phyloP scores from a whole-genome alignment of 495 filamentous ascomycete genomes.

The Lepidopterella palustris region DNA sequence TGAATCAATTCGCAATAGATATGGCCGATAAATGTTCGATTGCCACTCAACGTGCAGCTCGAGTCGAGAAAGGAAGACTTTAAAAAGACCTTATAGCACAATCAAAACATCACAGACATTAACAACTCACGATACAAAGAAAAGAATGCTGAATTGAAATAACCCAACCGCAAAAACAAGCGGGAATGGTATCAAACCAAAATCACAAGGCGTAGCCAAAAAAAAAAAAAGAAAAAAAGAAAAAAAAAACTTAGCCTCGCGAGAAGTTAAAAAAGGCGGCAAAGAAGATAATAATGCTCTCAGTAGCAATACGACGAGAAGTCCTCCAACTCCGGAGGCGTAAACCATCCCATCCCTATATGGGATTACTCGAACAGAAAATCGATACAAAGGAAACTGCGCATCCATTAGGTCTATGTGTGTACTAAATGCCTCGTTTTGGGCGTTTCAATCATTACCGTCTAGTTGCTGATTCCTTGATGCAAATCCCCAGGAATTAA shows the following conservation, averaged over 20 bases:
- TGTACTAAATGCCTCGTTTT: no score
- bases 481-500: slow-evolving; percentile 45
- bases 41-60: no score
- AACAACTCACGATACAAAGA: no score
- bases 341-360: not conserved
- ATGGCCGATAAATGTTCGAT: no score
- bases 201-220: not conserved
- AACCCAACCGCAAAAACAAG: not conserved
- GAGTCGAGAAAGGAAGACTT: no score
- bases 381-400: not conserved
- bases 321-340: not conserved
- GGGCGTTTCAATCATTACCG: not conserved
- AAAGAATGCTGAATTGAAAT: not conserved
- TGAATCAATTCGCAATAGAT: no score
- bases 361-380: not conserved
- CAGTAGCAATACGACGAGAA: no score
- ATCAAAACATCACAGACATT: no score
- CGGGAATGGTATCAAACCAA: not conserved
- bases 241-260: no score
- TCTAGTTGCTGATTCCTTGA: not conserved
- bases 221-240: not conserved
- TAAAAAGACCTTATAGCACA: no score
- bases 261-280: no score
- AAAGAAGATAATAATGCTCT: no score
- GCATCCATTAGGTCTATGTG: not conserved